Percentiles rank a stretch among this genome's conserved stretches.
phyloP scores from a whole-genome alignment of 1,284 basidiomycete genomes.

The Moesziomyces globuligerus region DNA sequence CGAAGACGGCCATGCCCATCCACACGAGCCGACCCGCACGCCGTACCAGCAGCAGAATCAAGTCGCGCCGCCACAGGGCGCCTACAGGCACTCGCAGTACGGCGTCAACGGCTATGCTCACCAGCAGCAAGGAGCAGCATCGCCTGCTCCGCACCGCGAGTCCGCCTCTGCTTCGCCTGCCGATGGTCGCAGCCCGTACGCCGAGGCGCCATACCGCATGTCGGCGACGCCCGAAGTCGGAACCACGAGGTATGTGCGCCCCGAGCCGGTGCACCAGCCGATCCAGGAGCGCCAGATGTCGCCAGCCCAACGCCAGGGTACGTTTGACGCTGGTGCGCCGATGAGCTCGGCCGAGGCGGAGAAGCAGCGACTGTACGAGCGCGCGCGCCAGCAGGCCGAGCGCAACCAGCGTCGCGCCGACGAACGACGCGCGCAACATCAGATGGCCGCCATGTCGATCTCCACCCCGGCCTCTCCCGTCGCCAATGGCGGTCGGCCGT shows the following conservation, averaged over 20 bases:
- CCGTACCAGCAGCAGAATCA: slow-evolving; percentile 15
- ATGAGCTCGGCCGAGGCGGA: slow-evolving; percentile 55
- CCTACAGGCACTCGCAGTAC: slow-evolving; percentile 19
- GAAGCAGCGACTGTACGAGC: slow-evolving; percentile 60
- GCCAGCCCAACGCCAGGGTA: neutral
- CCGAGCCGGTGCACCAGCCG: slow-evolving; percentile 28
- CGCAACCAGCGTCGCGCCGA: slow-evolving; percentile 55
- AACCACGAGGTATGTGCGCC: slow-evolving; percentile 27
- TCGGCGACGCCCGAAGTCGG: slow-evolving; percentile 20
- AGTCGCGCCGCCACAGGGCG: slow-evolving; percentile 9
- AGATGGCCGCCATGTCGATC: slow-evolving; percentile 6
- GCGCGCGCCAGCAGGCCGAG: slow-evolving; percentile 61
- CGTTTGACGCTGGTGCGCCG: neutral
- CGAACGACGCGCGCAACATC: slow-evolving; percentile 37
- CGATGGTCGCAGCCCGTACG: slow-evolving; percentile 12
- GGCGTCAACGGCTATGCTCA: slow-evolving; percentile 6
- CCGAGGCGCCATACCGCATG: slow-evolving; percentile 15
- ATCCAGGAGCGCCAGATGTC: slow-evolving; percentile 6
- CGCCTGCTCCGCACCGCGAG: slow-evolving; percentile 9
- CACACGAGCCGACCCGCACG: slow-evolving; percentile 7
- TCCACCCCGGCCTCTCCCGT: slow-evolving; percentile 8
- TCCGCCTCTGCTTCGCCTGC: slow-evolving; percentile 14
- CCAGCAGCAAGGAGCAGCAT: slow-evolving; percentile 4
- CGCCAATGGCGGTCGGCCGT: slow-evolving; percentile 23
- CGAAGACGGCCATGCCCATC: slow-evolving; percentile 19